Conservation (phyloP, 2,329 filamentous ascomycete species). For the Lizonia empirigonia region DNA sequence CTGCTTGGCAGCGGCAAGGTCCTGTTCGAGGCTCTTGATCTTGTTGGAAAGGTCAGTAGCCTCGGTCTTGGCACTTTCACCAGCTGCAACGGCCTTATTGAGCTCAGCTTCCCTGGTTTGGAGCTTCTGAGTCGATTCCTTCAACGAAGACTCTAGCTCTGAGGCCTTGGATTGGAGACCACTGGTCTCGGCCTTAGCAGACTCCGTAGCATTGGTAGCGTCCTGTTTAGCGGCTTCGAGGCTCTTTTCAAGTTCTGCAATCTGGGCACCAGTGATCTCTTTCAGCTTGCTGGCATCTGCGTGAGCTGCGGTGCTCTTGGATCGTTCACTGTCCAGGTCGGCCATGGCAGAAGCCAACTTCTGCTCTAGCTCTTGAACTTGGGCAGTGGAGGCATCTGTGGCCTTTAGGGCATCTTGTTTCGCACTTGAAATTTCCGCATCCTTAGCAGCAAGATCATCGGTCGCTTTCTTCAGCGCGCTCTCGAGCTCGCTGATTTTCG, state of each 20-base stretch:
- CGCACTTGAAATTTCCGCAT: slow-evolving; percentile 28
- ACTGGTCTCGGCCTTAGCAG: slow-evolving; percentile 26
- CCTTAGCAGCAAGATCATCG: slow-evolving; percentile 30
- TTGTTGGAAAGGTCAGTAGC: slow-evolving; percentile 11
- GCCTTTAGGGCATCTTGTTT: slow-evolving; percentile 25
- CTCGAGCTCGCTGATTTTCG: slow-evolving; percentile 32
- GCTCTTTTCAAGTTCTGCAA: slow-evolving; percentile 29
- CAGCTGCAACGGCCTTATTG: slow-evolving; percentile 22
- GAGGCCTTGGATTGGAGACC: slow-evolving; percentile 21
- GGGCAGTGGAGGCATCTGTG: slow-evolving; percentile 17
- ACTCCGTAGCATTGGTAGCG: slow-evolving; percentile 20
- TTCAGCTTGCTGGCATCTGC: slow-evolving; percentile 26
- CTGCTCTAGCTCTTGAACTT: slow-evolving; percentile 22
- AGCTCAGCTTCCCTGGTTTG: slow-evolving; percentile 33
- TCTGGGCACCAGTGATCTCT: slow-evolving; percentile 25
- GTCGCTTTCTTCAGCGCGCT: slow-evolving; percentile 29
- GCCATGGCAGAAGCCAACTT: slow-evolving; percentile 8
- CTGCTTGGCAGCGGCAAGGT: too few relatives aligned
- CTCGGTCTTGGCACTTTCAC: slow-evolving; percentile 53
- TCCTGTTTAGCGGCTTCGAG: slow-evolving; percentile 25
- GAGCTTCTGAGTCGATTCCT: slow-evolving; percentile 26
- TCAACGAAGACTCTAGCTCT: slow-evolving; percentile 31
- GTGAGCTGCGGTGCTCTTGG: slow-evolving; percentile 18
- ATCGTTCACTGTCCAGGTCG: slow-evolving; percentile 15
- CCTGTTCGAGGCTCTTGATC: too few relatives aligned